Conservation (phyloP, 1,139 yeast genomes). For the Pichia cactophila region DNA sequence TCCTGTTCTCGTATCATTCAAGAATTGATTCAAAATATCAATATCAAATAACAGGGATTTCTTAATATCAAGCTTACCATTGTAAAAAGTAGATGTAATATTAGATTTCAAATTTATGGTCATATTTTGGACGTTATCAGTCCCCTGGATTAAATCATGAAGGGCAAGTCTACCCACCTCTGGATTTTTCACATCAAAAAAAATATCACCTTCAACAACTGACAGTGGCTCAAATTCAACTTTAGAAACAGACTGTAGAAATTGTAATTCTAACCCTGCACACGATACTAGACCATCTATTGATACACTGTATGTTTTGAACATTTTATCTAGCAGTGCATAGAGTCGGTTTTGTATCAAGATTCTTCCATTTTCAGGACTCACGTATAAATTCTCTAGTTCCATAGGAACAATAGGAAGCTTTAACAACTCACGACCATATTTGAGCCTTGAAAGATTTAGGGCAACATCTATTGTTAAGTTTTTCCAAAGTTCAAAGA, state of each 20-base stretch:
- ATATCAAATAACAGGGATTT: slow-evolving; percentile 1
- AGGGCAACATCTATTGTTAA: background rate
- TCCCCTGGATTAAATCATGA: background rate
- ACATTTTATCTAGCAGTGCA: background rate
- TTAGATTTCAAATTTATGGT: background rate
- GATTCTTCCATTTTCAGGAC: background rate
- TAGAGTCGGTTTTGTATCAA: background rate
- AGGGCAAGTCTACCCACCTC: background rate
- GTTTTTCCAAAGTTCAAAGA: background rate
- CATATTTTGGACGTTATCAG: background rate
- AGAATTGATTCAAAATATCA: too few species aligned
- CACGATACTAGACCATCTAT: background rate
- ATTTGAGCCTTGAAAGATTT: background rate
- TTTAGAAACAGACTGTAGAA: background rate
- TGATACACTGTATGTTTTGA: background rate
- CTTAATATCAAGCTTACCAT: slow-evolving; percentile 15
- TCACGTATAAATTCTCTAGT: background rate
- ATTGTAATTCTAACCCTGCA: background rate
- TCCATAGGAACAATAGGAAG: background rate
- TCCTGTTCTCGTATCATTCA: background rate
- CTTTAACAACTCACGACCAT: background rate
- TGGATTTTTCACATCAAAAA: background rate
- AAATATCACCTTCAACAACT: background rate
- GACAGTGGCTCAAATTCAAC: background rate
- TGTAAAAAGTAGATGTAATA: slow-evolving; percentile 5